Percentiles rank a stretch among this genome's conserved stretches.
phyloP scores from a whole-genome alignment of 345 rosid genomes.

The Hirschfeldia incana region DNA sequence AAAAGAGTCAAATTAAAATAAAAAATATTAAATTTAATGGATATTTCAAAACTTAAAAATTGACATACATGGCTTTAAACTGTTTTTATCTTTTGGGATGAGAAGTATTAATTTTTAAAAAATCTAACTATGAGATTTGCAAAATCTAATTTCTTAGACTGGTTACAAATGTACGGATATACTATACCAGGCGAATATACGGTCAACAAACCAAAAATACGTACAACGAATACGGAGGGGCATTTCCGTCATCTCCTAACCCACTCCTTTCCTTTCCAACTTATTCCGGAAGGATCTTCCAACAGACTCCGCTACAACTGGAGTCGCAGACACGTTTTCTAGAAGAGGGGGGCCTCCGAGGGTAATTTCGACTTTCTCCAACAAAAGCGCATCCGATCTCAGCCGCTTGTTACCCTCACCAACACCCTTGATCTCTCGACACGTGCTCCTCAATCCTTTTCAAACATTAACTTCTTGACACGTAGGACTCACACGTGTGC shows the following conservation, averaged over 20 bases:
- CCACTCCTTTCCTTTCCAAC: slow-evolving; percentile 11
- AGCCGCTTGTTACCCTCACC: slow-evolving; percentile 11
- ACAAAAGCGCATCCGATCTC: neutral
- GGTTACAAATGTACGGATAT: slow-evolving; percentile 5
- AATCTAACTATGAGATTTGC: neutral
- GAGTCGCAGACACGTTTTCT: slow-evolving; percentile 34
- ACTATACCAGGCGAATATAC: slow-evolving; percentile 17
- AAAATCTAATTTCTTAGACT: no score
- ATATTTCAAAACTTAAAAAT: neutral
- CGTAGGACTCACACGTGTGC: slow-evolving; percentile 38
- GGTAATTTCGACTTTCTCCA: neutral
- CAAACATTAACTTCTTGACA: slow-evolving; percentile 2
- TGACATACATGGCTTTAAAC: neutral
- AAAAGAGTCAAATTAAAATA: neutral
- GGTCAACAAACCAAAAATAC: neutral
- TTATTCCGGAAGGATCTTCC: neutral
- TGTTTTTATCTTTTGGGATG: neutral
- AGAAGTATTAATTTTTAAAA: neutral
- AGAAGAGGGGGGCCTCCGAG: neutral
- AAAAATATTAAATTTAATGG: neutral
- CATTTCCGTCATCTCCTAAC: slow-evolving; percentile 1
- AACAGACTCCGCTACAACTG: slow-evolving; percentile 17
- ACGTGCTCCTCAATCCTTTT: neutral
- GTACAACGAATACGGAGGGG: slow-evolving; percentile 21
- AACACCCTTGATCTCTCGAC: slow-evolving; percentile 14